phyloP scores from a whole-genome alignment of 768 basidiomycete species.

The Termitomyces sp. region DNA sequence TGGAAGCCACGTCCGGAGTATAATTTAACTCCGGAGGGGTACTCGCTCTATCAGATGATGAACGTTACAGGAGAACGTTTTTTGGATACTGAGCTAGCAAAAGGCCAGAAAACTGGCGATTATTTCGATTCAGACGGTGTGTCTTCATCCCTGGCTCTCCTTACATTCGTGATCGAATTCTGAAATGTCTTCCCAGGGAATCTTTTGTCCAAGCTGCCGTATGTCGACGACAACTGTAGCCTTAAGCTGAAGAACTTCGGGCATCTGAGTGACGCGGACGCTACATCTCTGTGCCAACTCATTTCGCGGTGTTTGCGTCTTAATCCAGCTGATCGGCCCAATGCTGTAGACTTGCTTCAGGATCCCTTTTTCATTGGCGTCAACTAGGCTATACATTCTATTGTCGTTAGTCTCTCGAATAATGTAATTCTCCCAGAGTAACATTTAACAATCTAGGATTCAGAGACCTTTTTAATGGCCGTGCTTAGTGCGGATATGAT shows the following conservation, averaged over 20 bases:
- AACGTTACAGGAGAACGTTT: neutral
- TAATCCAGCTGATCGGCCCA: neutral
- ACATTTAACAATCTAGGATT: no score
- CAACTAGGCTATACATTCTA: neutral
- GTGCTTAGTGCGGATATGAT: no score
- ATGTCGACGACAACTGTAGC: neutral
- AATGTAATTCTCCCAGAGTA: no score
- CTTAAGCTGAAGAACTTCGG: neutral
- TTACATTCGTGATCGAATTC: neutral
- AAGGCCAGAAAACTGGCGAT: neutral
- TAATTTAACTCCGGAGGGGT: neutral
- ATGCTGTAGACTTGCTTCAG: neutral
- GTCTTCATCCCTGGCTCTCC: neutral
- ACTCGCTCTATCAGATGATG: neutral
- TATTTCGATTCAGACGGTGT: neutral
- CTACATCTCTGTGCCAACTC: neutral
- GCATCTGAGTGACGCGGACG: neutral
- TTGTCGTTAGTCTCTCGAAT: neutral
- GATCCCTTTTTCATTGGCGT: neutral
- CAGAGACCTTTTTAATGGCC: no score
- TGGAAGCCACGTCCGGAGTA: neutral
- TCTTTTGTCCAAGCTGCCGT: neutral
- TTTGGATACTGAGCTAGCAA: neutral
- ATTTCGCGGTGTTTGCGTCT: neutral
- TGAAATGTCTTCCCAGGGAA: neutral